phyloP scores from a whole-genome alignment of 169 alveolate species.

The Perkinsus chesapeaki region DNA sequence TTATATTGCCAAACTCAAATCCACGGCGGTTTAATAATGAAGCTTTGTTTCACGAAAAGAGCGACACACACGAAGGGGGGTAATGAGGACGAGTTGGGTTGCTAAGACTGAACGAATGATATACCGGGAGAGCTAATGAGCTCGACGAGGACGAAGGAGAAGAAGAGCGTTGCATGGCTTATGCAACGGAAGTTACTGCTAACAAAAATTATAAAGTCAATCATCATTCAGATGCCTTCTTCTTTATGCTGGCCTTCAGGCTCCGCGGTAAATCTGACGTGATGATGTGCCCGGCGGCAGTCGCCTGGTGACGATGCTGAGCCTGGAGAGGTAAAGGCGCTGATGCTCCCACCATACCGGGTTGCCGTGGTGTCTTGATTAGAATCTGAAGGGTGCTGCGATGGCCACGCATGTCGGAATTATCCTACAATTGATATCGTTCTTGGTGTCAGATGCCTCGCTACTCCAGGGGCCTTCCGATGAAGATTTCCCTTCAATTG shows the following conservation, averaged over 20 bases:
- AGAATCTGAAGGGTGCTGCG: not conserved
- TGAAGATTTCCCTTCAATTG: not conserved
- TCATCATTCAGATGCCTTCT: no score
- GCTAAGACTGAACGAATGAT: no score
- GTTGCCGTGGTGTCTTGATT: not conserved
- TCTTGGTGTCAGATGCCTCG: not conserved
- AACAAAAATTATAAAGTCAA: no score
- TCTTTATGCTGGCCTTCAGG: no score
- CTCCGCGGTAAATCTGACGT: not conserved
- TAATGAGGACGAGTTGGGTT: no score
- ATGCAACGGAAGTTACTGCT: no score
- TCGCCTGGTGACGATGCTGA: not conserved
- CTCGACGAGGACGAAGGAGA: not conserved
- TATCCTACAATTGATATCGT: not conserved
- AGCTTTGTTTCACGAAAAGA: no score
- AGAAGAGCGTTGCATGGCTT: not conserved
- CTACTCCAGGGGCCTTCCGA: not conserved
- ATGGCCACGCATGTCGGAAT: not conserved
- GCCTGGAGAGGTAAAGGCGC: not conserved
- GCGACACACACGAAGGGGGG: no score
- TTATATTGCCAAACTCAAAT: no score
- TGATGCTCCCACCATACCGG: not conserved
- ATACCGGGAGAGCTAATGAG: not conserved
- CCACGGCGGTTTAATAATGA: no score
- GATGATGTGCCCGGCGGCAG: not conserved